Base-by-base conservation (phyloP, 352 stramenopile genomes). In the Phytophthora pinifolia region DNA sequence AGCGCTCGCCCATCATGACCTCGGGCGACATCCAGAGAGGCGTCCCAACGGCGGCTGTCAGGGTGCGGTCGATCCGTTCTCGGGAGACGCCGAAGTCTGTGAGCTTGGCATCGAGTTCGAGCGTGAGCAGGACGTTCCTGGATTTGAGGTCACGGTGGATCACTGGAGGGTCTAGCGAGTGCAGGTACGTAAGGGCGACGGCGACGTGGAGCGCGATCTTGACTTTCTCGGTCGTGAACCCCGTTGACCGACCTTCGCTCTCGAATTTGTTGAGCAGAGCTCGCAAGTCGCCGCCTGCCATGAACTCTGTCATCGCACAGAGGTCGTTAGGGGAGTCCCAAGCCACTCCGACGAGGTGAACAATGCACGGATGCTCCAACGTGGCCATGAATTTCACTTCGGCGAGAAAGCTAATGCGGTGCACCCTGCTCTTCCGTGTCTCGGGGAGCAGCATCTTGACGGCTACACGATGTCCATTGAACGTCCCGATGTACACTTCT, bases 321-420 rank as follows among this genome's bases (percentile, higher is more conserved):
- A 81, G 31, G 15, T 81, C 65, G 8, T 59, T 46, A 10, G 65
- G 48, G 3, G 67, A 73, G 9, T 62, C 56, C 65, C 70, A 81
- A 30, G 71, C 51, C 0, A 81, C 55, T 1, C 67, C 67, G 6
- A 77, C 46, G 33, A 81, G 74, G n/a, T 34, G 34, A 1, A 74
- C 62, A 32, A 79, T 76, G 44, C 57, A 50, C 14, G 57, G 49
- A 46, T 79, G 71, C 9, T 71, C 61, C 14, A 81, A 46, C 22
- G 55, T 60, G 9, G 46, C 46, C 4, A 62, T 41, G 2, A 67
- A 22, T 18, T 65, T 50, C 25, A 56, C 57, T 43, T 78, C 65
- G 9, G 17, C 38, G 3, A 66, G 22, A 9, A 73, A 59, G 1
- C 12, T 31, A 22, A 62, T 54, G 62, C 54, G 20, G 25, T 54